Percentiles rank a stretch among this genome's conserved stretches.
Evolutionary conservation across 257 asterid genomes (phyloP).

Genomic region (Scutellaria galericulata): DNA sequence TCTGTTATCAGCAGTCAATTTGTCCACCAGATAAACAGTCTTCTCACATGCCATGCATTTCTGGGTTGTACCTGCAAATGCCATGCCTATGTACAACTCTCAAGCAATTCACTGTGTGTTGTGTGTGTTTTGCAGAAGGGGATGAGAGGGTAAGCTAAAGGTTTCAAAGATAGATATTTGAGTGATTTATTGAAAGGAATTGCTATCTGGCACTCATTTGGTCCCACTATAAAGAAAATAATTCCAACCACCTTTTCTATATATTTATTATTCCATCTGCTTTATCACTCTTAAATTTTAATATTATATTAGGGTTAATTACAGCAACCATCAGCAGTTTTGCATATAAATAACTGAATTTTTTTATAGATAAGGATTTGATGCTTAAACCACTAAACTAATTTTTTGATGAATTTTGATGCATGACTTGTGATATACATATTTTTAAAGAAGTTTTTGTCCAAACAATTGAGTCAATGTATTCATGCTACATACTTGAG

Average conservation of each 20-base stretch:
- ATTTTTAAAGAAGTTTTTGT: too few species aligned
- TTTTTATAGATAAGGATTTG: too few species aligned
- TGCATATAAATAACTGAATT: too few species aligned
- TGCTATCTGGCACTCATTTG: conserved; percentile 43
- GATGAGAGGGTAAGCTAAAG: conserved; percentile 33
- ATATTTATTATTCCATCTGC: too few species aligned
- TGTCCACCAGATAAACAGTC: conserved; percentile 92
- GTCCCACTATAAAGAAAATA: conserved; percentile 47
- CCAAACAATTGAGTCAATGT: too few species aligned
- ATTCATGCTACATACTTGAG: too few species aligned
- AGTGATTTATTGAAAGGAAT: conserved; percentile 34
- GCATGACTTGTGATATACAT: too few species aligned
- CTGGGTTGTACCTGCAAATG: conserved; percentile 98
- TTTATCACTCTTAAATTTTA: too few species aligned
- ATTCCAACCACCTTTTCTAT: conserved; percentile 24
- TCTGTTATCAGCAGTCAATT: conserved; percentile 88
- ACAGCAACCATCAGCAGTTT: too few species aligned
- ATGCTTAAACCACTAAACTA: too few species aligned
- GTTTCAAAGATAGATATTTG: conserved; percentile 31
- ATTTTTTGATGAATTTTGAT: too few species aligned
- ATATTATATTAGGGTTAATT: too few species aligned
- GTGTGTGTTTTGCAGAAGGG: conserved; percentile 18
- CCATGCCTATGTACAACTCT: conserved; percentile 49
- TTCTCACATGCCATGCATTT: conserved; percentile 96
- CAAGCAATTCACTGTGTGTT: conserved; percentile 14